A percentile compares a stretch with the other conserved stretches of the same genome.
phyloP scores from a whole-genome alignment of 805 yeast genomes.

The Maudiozyma pseudohumilis region DNA sequence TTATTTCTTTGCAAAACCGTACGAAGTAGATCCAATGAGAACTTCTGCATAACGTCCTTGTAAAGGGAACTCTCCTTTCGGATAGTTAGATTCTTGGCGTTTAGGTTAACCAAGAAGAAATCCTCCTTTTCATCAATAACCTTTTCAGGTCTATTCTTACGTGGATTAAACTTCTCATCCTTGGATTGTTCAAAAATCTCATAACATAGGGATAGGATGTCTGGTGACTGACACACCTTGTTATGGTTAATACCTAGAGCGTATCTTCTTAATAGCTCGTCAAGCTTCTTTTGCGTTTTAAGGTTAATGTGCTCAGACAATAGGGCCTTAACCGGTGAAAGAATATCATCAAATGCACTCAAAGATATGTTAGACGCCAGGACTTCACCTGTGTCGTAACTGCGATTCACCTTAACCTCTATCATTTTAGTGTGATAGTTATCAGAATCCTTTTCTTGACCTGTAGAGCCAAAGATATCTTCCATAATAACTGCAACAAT shows the following conservation, averaged over 20 bases:
- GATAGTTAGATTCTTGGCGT: conserved; percentile 45
- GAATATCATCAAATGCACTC: conserved; percentile 42
- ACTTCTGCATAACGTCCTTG: conserved; percentile 54
- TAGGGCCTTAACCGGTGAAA: conserved; percentile 60
- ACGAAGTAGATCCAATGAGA: conserved; percentile 67
- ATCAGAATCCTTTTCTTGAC: conserved; percentile 90
- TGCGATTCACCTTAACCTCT: conserved; percentile 82
- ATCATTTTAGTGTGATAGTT: conserved; percentile 78
- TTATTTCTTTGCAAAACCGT: conserved; percentile 59
- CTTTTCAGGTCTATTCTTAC: conserved; percentile 12
- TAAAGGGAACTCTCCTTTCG: conserved; percentile 49
- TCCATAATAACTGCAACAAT: conserved; percentile 76
- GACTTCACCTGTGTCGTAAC: conserved; percentile 79
- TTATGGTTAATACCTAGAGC: conserved; percentile 74
- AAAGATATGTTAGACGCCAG: conserved; percentile 56
- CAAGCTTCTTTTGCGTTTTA: conserved; percentile 63
- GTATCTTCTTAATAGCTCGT: conserved; percentile 67
- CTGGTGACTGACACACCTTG: conserved; percentile 43
- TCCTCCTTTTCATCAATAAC: conserved; percentile 38
- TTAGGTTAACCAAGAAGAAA: conserved; percentile 67
- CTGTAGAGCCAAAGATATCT: conserved; percentile 83
- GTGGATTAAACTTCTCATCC: conserved; percentile 12
- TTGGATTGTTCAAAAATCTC: conserved; percentile 55
- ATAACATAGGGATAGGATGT: conserved; percentile 59
- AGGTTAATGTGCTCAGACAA: conserved; percentile 54